Evolutionary conservation across 2,329 filamentous ascomycete species (phyloP).

Genomic region (Arachnomyces sp.): DNA sequence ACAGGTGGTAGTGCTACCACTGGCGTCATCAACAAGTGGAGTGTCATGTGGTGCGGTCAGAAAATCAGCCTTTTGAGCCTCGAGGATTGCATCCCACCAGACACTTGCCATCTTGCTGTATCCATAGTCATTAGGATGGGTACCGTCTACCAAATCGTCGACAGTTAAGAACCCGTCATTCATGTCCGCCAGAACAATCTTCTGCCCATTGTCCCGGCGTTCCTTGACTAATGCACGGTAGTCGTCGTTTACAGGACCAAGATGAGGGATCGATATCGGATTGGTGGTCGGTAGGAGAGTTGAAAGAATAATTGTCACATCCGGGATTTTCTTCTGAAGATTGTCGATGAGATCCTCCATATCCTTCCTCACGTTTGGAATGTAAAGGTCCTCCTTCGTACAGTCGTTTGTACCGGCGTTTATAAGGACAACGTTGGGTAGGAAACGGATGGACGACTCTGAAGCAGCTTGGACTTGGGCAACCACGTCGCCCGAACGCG

Average conservation of each 20-base stretch:
- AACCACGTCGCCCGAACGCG: background rate
- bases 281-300: constrained; percentile 21
- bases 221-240: constrained; percentile 17
- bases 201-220: constrained; percentile 14
- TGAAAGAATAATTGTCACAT: constrained; percentile 25
- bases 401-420: constrained; percentile 5
- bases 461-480: background rate
- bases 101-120: constrained; percentile 22
- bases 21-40: too few relatives aligned
- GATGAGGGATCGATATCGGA: constrained; percentile 2
- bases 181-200: constrained; percentile 23
- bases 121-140: constrained; percentile 18
- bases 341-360: constrained; percentile 20
- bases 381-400: constrained; percentile 10
- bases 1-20: constrained; percentile 5
- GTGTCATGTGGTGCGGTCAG: too few relatives aligned
- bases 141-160: constrained; percentile 15
- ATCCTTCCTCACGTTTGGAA: constrained; percentile 14
- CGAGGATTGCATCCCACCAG: constrained; percentile 20
- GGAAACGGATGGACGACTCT: background rate
- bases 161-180: constrained; percentile 11
- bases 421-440: constrained; percentile 4
- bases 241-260: constrained; percentile 16
- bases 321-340: constrained; percentile 16
- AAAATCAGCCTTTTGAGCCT: constrained; percentile 4